Evolutionary conservation across 306 rosid genomes (phyloP).

Genomic region (Begonia peltatifolia): DNA sequence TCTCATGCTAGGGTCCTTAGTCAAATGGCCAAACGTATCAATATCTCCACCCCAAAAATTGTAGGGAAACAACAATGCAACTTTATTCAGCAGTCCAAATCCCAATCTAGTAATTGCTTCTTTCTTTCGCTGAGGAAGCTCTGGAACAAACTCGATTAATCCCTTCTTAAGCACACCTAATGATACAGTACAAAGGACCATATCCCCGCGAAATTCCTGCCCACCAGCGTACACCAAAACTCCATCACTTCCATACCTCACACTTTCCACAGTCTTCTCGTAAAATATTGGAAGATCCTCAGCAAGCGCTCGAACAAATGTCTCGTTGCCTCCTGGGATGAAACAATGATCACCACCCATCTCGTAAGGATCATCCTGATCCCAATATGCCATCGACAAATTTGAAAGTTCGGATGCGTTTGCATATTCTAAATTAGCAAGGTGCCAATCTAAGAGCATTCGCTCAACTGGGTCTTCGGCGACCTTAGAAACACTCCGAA

Average conservation of each 20-base stretch:
- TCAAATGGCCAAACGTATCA: conserved; percentile 82
- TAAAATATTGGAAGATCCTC: conserved; percentile 80
- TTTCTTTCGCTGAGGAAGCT: conserved; percentile 73
- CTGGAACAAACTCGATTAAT: conserved; percentile 52
- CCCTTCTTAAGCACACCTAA: conserved; percentile 77
- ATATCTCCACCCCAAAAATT: conserved; percentile 90
- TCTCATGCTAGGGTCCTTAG: conserved; percentile 70
- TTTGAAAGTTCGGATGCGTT: conserved; percentile 79
- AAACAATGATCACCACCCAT: conserved; percentile 98
- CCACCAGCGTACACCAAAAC: conserved; percentile 46
- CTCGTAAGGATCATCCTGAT: conserved; percentile 89
- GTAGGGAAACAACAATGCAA: conserved; percentile 65
- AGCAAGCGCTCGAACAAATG: conserved; percentile 48
- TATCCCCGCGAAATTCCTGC: conserved; percentile 54
- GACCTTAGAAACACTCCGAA: conserved; percentile 49
- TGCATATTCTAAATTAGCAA: conserved; percentile 87
- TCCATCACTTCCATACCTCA: conserved; percentile 66
- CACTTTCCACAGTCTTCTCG: conserved; percentile 49
- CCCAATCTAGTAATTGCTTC: conserved; percentile 79
- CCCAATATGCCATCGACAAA: conserved; percentile 93
- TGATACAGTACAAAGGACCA: conserved; percentile 76
- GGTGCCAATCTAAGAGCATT: conserved; percentile 86
- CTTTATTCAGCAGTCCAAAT: conserved; percentile 76
- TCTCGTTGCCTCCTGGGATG: conserved; percentile 78
- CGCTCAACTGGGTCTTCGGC: conserved; percentile 59